Evolutionary conservation across 768 basidiomycete species (phyloP), one percentile per base, ranked within the genome.

Genomic region (Trametes cingulata): DNA sequence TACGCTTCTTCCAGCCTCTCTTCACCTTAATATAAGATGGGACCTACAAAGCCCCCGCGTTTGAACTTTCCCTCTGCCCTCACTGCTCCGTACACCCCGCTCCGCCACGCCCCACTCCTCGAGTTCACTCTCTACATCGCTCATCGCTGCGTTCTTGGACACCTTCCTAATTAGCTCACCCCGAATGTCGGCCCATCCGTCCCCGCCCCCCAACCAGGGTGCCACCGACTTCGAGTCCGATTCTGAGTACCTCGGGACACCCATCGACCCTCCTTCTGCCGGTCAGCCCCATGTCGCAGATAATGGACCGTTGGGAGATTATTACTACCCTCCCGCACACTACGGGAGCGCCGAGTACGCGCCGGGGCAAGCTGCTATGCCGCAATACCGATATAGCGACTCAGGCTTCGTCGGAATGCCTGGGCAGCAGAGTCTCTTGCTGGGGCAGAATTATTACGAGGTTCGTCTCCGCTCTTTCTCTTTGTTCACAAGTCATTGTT

Each of bases 161-260:
- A 62, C 64, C 58, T 65, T 39, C 64, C 64, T 62, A 56, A 59
- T 65, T 50, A 29, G 64, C 64, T n/a, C 40, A 47, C 20, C 36
- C 52, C 54, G 27, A 45, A 65, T 65, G 64, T 56, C 56, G 45
- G 51, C 55, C 7, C 63, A 57, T n/a, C 52, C 47, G 9, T 47
- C 41, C 41, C 58, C 64, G 60, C 60, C 58, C 25, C 61, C 53
- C 52, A 22, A 25, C 49, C 56, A 63, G 35, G 37, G 52, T 50
- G 57, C 58, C 29, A 57, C 58, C 43, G 64, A 65, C 49, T 33
- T 49, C 50, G 60, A 62, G 20, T 62, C 64, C 43, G 64, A 65
- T 51, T 62, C 64, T 17, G 64, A 65, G 47, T 62, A 56, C 29
- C 54, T 62, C 40, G 57, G 57, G 2, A 62, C 64, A 14, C 64